A percentile compares a stretch with the other conserved stretches of the same genome.
Evolutionary conservation across 208 protist species (phyloP).

Genomic region (Trypanosoma mega): DNA sequence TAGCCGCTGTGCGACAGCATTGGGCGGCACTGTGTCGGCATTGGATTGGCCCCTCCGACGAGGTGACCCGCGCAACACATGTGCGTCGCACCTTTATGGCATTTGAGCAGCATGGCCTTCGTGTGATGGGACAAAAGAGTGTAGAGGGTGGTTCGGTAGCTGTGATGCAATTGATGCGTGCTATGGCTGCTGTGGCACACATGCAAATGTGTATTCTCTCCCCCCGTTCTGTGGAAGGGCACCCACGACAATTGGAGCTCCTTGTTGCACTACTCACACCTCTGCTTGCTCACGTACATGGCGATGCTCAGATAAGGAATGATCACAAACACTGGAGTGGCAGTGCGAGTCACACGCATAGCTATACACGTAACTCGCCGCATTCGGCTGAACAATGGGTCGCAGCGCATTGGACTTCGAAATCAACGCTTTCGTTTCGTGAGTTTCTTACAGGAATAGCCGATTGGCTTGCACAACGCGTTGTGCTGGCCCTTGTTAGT

Average conservation of each 20-base stretch:
- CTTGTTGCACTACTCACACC: conserved; percentile 9
- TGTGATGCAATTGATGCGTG: not conserved
- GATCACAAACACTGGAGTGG: too few relatives aligned
- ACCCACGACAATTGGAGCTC: conserved; percentile 7
- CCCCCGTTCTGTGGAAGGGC: not conserved
- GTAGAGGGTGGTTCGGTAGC: not conserved
- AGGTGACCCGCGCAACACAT: not conserved
- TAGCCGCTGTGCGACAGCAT: conserved; percentile 3
- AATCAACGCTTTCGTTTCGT: too few relatives aligned
- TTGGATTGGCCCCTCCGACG: not conserved
- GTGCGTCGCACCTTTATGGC: conserved; percentile 6
- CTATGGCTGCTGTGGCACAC: conserved; percentile 18
- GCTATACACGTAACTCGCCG: not conserved
- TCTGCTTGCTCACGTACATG: too few relatives aligned
- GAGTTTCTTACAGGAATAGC: conserved; percentile 13
- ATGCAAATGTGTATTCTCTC: not conserved
- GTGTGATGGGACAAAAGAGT: not conserved
- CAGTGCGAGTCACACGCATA: not conserved
- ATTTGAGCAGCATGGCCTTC: conserved; percentile 6
- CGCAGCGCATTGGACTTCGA: too few relatives aligned
- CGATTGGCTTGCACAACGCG: conserved; percentile 10
- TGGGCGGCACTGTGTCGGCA: not conserved
- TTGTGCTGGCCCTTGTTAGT: not conserved
- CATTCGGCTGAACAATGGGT: too few relatives aligned
- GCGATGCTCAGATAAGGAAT: too few relatives aligned